Conservation (phyloP, 805 yeast species). For the Suhomyces kilbournensis region DNA sequence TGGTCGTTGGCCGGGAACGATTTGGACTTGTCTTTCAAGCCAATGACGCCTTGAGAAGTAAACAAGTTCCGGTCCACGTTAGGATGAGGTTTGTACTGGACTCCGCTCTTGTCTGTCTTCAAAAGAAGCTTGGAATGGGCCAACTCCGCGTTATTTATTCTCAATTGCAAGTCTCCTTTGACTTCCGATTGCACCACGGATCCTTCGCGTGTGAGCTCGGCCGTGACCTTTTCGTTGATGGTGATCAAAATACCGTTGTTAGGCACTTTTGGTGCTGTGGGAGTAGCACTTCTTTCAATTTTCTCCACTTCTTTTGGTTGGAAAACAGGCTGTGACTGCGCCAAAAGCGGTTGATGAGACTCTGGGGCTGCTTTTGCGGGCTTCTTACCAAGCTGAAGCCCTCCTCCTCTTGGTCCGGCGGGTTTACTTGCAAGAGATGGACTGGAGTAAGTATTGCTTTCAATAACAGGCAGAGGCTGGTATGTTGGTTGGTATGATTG, state of each 20-base stretch:
- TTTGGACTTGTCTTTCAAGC: constrained; percentile 71
- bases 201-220: constrained; percentile 84
- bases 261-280: constrained; percentile 25
- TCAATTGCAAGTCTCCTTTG: constrained; percentile 86
- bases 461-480: constrained; percentile 26
- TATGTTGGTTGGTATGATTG: constrained; percentile 29
- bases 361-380: constrained; percentile 27
- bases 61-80: constrained; percentile 83
- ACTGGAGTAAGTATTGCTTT: constrained; percentile 14
- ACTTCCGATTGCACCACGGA: constrained; percentile 64
- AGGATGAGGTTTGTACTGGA: constrained; percentile 92
- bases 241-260: constrained; percentile 81
- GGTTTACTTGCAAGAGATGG: constrained; percentile 12
- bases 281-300: constrained; percentile 11
- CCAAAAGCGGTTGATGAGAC: constrained; percentile 28
- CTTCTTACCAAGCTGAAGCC: constrained; percentile 73
- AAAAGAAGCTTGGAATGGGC: constrained; percentile 66
- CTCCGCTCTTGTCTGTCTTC: constrained; percentile 46
- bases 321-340: constrained; percentile 32
- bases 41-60: constrained; percentile 53
- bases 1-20: constrained; percentile 92
- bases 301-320: constrained; percentile 16
- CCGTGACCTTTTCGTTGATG: constrained; percentile 72
- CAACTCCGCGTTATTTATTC: constrained; percentile 73
- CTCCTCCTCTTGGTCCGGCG: constrained; percentile 51